These are phyloP conservation scores for Crotalaria pallida DNA, from an alignment of 306 rosid genomes.

Conservation along the genomic window DNA sequence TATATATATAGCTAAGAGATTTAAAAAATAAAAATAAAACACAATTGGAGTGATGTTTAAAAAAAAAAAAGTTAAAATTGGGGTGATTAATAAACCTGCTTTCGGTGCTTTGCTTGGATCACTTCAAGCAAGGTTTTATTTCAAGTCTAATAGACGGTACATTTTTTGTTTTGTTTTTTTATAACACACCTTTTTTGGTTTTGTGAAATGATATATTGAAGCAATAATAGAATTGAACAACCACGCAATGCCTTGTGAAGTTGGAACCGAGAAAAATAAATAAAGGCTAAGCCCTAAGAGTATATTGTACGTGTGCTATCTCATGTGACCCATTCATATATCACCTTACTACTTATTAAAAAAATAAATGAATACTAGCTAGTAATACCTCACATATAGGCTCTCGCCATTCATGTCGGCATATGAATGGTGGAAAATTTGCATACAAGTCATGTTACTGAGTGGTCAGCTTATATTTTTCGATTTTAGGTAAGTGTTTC, in stretches of 20 bases:
- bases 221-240: neutral
- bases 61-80: neutral
- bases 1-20: no score
- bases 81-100: neutral
- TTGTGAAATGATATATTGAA: neutral
- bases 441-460: neutral
- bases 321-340: neutral
- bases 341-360: neutral
- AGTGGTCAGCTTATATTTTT: conserved; percentile 3
- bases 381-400: neutral
- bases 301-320: neutral
- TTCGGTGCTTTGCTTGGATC: conserved; percentile 9
- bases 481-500: conserved; percentile 12
- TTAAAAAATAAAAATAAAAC: no score
- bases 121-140: neutral
- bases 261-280: neutral
- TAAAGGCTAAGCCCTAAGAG: no score
- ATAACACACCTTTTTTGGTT: neutral
- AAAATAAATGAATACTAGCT: no score
- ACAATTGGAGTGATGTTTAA: neutral
- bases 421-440: conserved; percentile 17
- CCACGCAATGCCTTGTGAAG: neutral
- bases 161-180: no score
- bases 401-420: conserved; percentile 10
- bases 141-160: no score